Base-by-base conservation (phyloP, 352 stramenopile genomes). In the Phytophthora melonis region DNA sequence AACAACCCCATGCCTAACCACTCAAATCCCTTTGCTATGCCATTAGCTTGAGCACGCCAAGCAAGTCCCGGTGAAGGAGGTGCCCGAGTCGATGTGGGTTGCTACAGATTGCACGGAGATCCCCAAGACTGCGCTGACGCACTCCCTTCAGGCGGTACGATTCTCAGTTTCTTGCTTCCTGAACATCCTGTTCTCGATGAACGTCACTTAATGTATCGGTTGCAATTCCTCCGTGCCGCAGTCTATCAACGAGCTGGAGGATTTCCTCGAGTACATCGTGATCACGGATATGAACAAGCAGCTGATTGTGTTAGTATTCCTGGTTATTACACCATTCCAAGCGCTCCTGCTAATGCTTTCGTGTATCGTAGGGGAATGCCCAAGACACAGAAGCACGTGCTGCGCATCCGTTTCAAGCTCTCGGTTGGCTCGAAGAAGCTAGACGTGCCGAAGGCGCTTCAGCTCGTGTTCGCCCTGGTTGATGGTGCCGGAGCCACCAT, bases 201-300 rank as follows among this genome's bases (percentile, higher is more conserved):
- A 34, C 41, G 56, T 39, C 39, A 47, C 14, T 41, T 39, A 34
- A 60, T 27, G 27, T 11, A 19, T 23, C 16, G 14, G 54, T 23
- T 30, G 41, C 34, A 19, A 49, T 16, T 43, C n/a, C 25, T 52
- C 0, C 39, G 27, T 61, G 1, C n/a, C 68, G 4, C 52, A 94
- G 88, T 82, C 82, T 21, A 66, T 95, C 23, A 84, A 79, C 49
- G 83, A 90, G 1, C 58, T 95, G 16, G 86, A 93, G 63, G 77
- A 89, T 25, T 88, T 91, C 58, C 68, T 93, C 8, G 86, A 92
- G 53, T 92, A 86, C 75, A 79, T 93, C 39, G 81, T 95, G 30
- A 89, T 95, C 70, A 95, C 84, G 9, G 88, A 95, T 67, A 80
- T 95, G 69, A 95, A 89, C 75, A 83, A 87, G 27, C 68, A 83